Conservation (phyloP, 805 yeast species). For the Kazachstania taianensis region DNA sequence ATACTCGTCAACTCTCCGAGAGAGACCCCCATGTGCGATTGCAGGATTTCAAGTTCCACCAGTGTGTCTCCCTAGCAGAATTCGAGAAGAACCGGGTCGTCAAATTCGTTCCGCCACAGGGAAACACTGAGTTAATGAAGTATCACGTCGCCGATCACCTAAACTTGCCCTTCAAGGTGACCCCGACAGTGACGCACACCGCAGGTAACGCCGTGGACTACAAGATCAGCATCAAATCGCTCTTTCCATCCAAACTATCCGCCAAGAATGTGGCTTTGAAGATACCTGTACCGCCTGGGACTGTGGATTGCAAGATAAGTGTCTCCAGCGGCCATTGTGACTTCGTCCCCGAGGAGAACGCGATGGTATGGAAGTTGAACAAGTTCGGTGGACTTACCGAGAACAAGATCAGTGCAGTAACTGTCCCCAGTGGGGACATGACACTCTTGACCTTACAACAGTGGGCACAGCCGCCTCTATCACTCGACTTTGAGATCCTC, state of each 20-base stretch:
- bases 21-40: background rate
- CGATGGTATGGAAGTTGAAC: constrained; percentile 59
- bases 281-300: constrained; percentile 61
- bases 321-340: constrained; percentile 57
- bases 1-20: background rate
- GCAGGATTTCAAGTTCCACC: constrained; percentile 74
- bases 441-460: constrained; percentile 19
- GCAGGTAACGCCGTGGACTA: constrained; percentile 37
- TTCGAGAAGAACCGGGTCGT: constrained; percentile 58
- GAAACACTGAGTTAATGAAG: constrained; percentile 72
- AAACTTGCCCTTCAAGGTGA: constrained; percentile 59
- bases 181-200: constrained; percentile 42
- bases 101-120: constrained; percentile 79
- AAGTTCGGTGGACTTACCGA: constrained; percentile 62
- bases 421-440: constrained; percentile 30
- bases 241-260: constrained; percentile 44
- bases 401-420: constrained; percentile 47
- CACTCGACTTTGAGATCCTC: constrained; percentile 54
- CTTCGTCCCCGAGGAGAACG: constrained; percentile 54
- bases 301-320: constrained; percentile 38
- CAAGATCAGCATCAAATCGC: constrained; percentile 51
- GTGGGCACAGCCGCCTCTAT: constrained; percentile 72
- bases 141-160: constrained; percentile 53
- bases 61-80: constrained; percentile 65
- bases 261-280: constrained; percentile 56